Base-by-base conservation (phyloP, 345 rosid genomes). In the Iberis pinnata region DNA sequence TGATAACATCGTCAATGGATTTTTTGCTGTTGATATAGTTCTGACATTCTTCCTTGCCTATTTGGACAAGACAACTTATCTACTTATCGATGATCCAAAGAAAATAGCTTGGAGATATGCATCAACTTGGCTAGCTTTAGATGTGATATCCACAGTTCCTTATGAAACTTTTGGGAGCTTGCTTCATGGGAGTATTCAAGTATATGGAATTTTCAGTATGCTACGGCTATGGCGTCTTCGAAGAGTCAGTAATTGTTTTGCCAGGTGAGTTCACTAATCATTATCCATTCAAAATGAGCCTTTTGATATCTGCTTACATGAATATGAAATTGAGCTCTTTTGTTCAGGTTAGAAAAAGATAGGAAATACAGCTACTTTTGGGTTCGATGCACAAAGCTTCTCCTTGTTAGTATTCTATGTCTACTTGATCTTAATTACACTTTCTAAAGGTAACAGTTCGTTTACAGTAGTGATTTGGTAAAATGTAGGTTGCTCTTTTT, bases 181-280 rank as follows among this genome's bases (percentile, higher is more conserved):
- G 11, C 39, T 81, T 25, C 95, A 89, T 7, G 37, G 58, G 40
- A 53, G 64, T 18, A 46, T 83, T 4, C 76, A 70, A 13, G 69
- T 75, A 7, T 83, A 86, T 54, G 89, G 93, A 0, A 73, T 78
- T 32, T 77, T 86, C 35, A 81, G 75, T 54, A 81, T 89, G 88
- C 79, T 89, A 14, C 93, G 97, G 25, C 79, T 89, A 3, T 89
- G 97, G 97, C 95, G 95, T 49, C 93, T 89, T 43, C 76, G 88
- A 1, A 76, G 90, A 33, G 95, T 80, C 46, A 80, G 95, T 51
- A 19, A 35, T 15, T 72, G 77, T 58, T 86, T 86, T 31, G 68
- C 87, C 19, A 75, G 79, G 84, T 69, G 27, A 50, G 42, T 18
- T 26, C n/a, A n/a, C n/a, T n/a, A n/a, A n/a, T n/a, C n/a, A n/a